Base-by-base conservation (phyloP, 2,329 filamentous ascomycete species). In the Talaromyces albobiverticillius region DNA sequence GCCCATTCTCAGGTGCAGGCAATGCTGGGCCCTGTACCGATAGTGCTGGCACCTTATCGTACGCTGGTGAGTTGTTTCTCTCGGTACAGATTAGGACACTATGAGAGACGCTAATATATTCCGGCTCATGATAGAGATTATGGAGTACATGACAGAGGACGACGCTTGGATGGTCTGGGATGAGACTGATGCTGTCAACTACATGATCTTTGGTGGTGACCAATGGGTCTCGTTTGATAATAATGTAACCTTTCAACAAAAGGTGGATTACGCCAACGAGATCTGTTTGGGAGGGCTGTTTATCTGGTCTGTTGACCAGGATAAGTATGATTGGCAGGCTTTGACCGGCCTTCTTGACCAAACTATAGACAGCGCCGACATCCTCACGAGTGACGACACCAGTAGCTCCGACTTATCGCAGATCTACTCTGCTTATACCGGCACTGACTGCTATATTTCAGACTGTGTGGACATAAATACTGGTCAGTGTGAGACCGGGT, bases 231-330 rank as follows among this genome's bases (percentile, higher is more conserved):
- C 63, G 0, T 69, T 63, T 31, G 67, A 70, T 46, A 71, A 78
- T 49, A 47, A 53, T 0, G 61, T 69, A 4, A 77, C 74, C 2
- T 62, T 68, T 13, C 57, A 63, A 23, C 51, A 62, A 20, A 76
- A 76, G 52, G 59, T 60, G 1, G 60, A 73, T 1, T 72, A 57
- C 51, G 70, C 71, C 2, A 67, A 67, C 10, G 26, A 43, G 1
- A 23, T 57, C 2, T 68, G 71, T 41, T 59, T 75, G 2, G 63
- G 65, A 2, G 72, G 72, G 8, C 32, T 65, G 1, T 54, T 62
- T 50, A 58, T 60, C 36, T 61, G 59, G 60, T 43, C 49, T 25
- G 20, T 51, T 14, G 49, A 51, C 9, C 32, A 40, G 20, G 31
- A 40, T 22, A 25, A 16, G 18, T 25, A 42, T 22, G 40, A 42